phyloP scores from a whole-genome alignment of 345 rosid genomes.

The Salix dunnii region DNA sequence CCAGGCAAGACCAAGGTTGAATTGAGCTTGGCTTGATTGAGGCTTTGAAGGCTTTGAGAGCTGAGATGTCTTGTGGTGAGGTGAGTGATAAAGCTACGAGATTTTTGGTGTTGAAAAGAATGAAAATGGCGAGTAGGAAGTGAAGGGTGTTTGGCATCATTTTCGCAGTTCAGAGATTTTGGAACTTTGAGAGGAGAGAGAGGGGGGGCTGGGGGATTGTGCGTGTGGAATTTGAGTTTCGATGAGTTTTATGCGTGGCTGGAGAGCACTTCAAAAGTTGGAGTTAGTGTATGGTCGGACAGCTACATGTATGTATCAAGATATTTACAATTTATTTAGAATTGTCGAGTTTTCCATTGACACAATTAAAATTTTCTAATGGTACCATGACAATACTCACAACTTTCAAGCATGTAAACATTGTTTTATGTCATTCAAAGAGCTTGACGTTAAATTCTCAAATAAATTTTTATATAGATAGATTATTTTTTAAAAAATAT shows the following conservation, averaged over 20 bases:
- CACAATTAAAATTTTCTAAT: background rate
- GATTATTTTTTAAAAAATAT: too few relatives aligned
- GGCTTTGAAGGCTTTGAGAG: slow-evolving; percentile 58
- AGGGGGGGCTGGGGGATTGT: background rate
- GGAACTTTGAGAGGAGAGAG: background rate
- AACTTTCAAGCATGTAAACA: background rate
- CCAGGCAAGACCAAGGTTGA: slow-evolving; percentile 58
- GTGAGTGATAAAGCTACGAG: slow-evolving; percentile 4
- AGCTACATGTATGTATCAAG: background rate
- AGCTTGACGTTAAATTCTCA: background rate
- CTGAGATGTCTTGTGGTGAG: slow-evolving; percentile 43
- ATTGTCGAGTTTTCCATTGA: background rate
- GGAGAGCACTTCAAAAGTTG: background rate
- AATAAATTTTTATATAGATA: too few relatives aligned
- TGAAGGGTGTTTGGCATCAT: background rate
- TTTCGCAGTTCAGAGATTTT: background rate
- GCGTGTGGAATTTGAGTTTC: background rate
- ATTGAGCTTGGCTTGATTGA: slow-evolving; percentile 51
- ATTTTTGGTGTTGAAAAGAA: background rate
- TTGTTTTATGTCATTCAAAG: background rate
- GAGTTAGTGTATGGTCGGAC: background rate
- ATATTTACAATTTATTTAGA: background rate
- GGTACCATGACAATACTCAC: background rate
- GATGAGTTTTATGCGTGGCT: slow-evolving; percentile 5
- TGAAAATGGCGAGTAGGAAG: background rate